Evolutionary conservation across 1,284 basidiomycete genomes (phyloP).

Genomic region (Cutaneotrichosporon daszewskae): DNA sequence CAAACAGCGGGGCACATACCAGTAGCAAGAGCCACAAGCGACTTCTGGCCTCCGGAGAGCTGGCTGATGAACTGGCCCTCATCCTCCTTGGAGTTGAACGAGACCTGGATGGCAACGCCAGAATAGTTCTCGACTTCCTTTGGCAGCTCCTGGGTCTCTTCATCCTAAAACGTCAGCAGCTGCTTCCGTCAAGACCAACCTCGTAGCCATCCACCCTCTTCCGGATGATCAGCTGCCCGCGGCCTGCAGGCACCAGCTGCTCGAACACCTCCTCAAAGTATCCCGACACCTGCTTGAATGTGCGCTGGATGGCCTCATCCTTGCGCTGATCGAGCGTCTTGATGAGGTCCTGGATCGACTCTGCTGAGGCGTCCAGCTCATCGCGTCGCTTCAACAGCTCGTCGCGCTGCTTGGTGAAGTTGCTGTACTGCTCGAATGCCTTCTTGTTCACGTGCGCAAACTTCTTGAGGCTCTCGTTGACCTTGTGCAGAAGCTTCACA

Average conservation of each 20-base stretch:
- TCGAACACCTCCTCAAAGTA: conserved; percentile 98
- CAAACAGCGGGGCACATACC: conserved; percentile 51
- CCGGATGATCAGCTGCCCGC: conserved; percentile 87
- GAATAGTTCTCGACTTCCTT: conserved; percentile 77
- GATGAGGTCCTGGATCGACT: conserved; percentile 91
- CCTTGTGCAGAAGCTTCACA: conserved; percentile 79
- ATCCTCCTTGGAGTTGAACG: conserved; percentile 96
- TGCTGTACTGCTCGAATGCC: conserved; percentile 96
- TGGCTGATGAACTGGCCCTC: conserved; percentile 95
- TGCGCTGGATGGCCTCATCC: conserved; percentile 96
- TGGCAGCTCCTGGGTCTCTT: conserved; percentile 38
- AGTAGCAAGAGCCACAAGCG: conserved; percentile 89
- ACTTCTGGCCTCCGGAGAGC: conserved; percentile 95
- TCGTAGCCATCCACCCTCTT: conserved; percentile 62
- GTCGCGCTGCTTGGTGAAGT: conserved; percentile 95
- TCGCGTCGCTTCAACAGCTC: conserved; percentile 77
- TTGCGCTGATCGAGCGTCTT: conserved; percentile 92
- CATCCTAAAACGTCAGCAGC: conserved; percentile 27
- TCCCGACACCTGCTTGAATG: conserved; percentile 94
- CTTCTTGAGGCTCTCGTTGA: conserved; percentile 89
- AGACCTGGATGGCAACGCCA: conserved; percentile 95
- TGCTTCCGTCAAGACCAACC: not conserved
- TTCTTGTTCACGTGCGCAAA: conserved; percentile 99
- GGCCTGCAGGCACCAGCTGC: conserved; percentile 89
- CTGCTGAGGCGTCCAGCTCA: conserved; percentile 82